Evolutionary conservation across 2,329 filamentous ascomycete species (phyloP).

Genomic region (Diplodia seriata): DNA sequence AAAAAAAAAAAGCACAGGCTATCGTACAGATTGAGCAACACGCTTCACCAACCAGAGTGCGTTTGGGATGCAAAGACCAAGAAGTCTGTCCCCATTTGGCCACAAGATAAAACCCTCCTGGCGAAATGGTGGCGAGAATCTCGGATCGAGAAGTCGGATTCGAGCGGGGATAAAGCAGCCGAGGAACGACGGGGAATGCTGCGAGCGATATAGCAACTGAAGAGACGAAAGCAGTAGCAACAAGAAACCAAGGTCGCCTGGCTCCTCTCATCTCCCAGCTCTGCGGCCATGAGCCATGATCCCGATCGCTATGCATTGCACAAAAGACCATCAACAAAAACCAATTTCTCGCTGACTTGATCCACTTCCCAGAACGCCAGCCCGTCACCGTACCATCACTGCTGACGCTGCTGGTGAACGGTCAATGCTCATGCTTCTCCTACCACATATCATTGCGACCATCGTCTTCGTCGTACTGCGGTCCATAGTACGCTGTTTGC

Average conservation of each 20-base stretch:
- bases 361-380: neutral
- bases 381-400: neutral
- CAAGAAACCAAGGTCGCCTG: conserved; percentile 16
- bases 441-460: conserved; percentile 51
- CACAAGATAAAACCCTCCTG: neutral
- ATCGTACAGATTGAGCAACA: conserved; percentile 15
- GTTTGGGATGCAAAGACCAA: neutral
- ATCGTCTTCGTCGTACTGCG: conserved; percentile 36
- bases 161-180: neutral
- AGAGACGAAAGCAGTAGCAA: conserved; percentile 15
- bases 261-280: conserved; percentile 6
- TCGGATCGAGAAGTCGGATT: neutral
- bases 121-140: neutral
- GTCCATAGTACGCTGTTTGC: conserved; percentile 38
- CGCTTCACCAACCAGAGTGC: conserved; percentile 9
- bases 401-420: neutral
- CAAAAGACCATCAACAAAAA: conserved; percentile 18
- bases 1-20: neutral
- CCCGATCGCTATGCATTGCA: conserved; percentile 31
- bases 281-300: conserved; percentile 1
- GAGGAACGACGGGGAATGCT: neutral
- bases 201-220: neutral
- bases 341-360: conserved; percentile 1
- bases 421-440: conserved; percentile 1
- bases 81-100: neutral